These are phyloP conservation scores for Lentinus brumalis DNA, from an alignment of 768 basidiomycete genomes.

Conservation along the genomic window DNA sequence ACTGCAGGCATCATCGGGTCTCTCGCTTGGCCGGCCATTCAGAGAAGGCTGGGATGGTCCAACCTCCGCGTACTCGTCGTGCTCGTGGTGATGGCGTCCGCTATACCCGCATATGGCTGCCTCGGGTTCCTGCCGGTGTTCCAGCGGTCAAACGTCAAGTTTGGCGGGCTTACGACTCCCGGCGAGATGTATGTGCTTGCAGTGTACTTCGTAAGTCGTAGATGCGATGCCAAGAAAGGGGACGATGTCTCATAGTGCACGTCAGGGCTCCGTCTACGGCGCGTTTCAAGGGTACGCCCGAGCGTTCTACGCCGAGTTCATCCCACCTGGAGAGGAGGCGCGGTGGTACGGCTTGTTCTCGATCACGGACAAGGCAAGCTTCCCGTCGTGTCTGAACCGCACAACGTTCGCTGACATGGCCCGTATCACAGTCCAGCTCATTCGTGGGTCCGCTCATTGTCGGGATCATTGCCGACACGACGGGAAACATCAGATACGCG, in stretches of 20 bases:
- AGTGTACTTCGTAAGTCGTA: conserved; percentile 67
- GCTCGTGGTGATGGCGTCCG: conserved; percentile 65
- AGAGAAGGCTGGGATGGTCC: conserved; percentile 62
- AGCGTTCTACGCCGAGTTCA: conserved; percentile 82
- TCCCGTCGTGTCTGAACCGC: neutral
- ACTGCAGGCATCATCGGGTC: conserved; percentile 81
- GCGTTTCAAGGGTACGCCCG: conserved; percentile 91
- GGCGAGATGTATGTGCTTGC: conserved; percentile 87
- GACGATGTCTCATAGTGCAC: neutral
- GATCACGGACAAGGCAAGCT: conserved; percentile 82
- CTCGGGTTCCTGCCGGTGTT: conserved; percentile 70
- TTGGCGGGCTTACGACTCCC: conserved; percentile 77
- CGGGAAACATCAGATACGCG: conserved; percentile 88
- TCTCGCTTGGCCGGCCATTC: conserved; percentile 75
- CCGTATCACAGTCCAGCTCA: conserved; percentile 67
- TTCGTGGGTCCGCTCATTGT: conserved; percentile 92
- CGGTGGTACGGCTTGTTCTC: conserved; percentile 87
- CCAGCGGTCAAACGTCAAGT: conserved; percentile 40
- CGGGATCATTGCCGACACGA: conserved; percentile 83
- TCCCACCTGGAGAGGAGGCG: conserved; percentile 88
- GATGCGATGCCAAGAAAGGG: neutral
- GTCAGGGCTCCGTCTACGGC: conserved; percentile 70
- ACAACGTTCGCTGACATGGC: neutral
- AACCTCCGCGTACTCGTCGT: conserved; percentile 68
- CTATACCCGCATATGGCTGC: conserved; percentile 81